Percentiles rank a stretch among this genome's conserved stretches.
These are phyloP conservation scores for Puccinia hordei DNA, from an alignment of 1,284 basidiomycete species.

Conservation along the genomic window DNA sequence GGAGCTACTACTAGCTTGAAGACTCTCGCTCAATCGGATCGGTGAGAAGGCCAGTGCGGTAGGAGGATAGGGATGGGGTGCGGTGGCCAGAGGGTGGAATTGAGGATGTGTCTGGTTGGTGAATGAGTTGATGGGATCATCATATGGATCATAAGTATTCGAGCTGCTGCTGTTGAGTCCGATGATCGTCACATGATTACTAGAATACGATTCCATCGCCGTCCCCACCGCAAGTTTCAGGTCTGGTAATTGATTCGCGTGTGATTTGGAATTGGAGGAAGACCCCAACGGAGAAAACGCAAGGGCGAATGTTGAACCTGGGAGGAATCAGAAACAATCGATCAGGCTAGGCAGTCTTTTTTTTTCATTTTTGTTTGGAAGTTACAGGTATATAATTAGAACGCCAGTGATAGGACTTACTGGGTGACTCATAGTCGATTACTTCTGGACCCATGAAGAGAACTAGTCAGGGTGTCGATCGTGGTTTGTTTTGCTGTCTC, in stretches of 20 bases:
- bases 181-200: constrained; percentile 46
- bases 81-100: constrained; percentile 33
- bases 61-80: constrained; percentile 46
- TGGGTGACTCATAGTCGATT: constrained; percentile 34
- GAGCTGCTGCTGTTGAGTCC: not conserved
- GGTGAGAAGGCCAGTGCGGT: constrained; percentile 43
- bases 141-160: constrained; percentile 41
- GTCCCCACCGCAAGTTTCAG: constrained; percentile 41
- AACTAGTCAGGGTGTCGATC: not conserved
- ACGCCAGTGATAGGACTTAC: constrained; percentile 7
- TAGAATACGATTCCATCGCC: constrained; percentile 32
- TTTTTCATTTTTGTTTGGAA: no score
- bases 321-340: not conserved
- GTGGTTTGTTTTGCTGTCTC: no score
- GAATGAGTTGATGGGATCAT: constrained; percentile 29
- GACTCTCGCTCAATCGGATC: constrained; percentile 31
- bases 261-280: constrained; percentile 32
- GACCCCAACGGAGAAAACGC: constrained; percentile 38
- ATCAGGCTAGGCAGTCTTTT: not conserved
- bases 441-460: constrained; percentile 13
- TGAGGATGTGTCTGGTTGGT: constrained; percentile 12
- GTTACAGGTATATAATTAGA: not conserved
- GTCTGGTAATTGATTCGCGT: constrained; percentile 25
- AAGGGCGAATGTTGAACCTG: constrained; percentile 38
- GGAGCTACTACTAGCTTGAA: constrained; percentile 33